These are phyloP conservation scores for Desmodesmus armatus DNA, from an alignment of 139 green algal species.

Conservation along the genomic window DNA sequence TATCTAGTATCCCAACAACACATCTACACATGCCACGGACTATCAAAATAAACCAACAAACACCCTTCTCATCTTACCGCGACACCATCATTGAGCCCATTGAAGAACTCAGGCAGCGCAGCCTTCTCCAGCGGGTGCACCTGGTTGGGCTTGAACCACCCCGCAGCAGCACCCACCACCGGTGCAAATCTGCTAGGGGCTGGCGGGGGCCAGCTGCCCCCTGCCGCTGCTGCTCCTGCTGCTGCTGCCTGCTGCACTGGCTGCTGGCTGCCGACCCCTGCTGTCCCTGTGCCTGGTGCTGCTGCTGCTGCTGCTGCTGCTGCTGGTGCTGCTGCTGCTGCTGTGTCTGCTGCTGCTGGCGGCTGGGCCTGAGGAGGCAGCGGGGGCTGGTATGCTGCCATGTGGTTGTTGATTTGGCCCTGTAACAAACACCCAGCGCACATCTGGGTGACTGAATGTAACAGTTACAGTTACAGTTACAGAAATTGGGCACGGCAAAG, in stretches of 20 bases:
- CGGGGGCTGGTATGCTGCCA: constrained; percentile 28
- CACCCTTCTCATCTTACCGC: constrained; percentile 47
- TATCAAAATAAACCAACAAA: too few species aligned
- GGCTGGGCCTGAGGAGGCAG: constrained; percentile 2
- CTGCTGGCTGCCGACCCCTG: constrained; percentile 17
- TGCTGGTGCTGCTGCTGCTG: background rate
- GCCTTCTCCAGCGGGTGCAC: constrained; percentile 67
- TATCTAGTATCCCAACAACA: too few species aligned
- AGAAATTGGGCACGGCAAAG: too few species aligned
- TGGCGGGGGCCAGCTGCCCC: background rate
- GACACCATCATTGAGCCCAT: constrained; percentile 35
- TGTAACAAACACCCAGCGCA: too few species aligned
- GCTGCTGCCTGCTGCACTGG: background rate
- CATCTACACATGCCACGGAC: too few species aligned
- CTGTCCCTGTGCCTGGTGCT: too few species aligned
- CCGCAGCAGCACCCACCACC: constrained; percentile 54
- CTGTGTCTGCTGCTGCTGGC: constrained; percentile 3
- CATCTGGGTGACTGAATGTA: too few species aligned
- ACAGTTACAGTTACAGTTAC: too few species aligned
- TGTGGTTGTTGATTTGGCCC: constrained; percentile 24
- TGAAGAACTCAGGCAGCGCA: constrained; percentile 72
- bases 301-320: constrained; percentile 10
- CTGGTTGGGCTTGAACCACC: constrained; percentile 68
- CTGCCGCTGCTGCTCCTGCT: background rate
- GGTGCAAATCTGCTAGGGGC: too few species aligned